Evolutionary conservation across 345 rosid species (phyloP).

Genomic region (Camelina sativa): DNA sequence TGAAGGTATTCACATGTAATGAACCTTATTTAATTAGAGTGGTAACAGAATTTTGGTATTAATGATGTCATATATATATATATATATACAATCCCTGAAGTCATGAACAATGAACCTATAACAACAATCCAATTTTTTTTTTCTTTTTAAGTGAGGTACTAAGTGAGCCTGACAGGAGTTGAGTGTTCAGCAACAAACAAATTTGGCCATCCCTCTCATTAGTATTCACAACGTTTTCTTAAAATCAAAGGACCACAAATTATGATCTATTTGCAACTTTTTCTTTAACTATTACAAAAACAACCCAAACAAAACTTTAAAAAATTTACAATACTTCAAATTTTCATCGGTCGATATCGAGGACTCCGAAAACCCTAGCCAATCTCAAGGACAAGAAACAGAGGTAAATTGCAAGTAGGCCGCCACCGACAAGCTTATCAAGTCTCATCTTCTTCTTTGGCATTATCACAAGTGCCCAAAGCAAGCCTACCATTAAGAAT

Average conservation of each 20-base stretch:
- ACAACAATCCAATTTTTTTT: constrained; percentile 24
- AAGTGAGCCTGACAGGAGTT: constrained; percentile 28
- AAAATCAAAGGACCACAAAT: neutral
- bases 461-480: constrained; percentile 81
- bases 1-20: no score
- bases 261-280: constrained; percentile 26
- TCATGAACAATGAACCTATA: constrained; percentile 28
- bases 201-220: constrained; percentile 14
- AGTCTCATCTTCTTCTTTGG: constrained; percentile 73
- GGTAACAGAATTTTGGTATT: neutral
- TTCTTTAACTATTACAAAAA: constrained; percentile 16
- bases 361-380: constrained; percentile 47
- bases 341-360: constrained; percentile 37
- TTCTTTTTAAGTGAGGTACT: neutral
- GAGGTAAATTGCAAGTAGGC: constrained; percentile 66
- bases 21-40: neutral
- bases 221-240: constrained; percentile 7
- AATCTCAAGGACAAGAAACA: constrained; percentile 59
- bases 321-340: neutral
- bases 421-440: constrained; percentile 69
- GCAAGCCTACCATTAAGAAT: constrained; percentile 63
- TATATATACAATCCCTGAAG: neutral
- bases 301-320: constrained; percentile 3
- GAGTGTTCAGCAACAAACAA: constrained; percentile 32
- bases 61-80: neutral